Evolutionary conservation across 345 rosid genomes (phyloP).

Genomic region (Trapa incisa): DNA sequence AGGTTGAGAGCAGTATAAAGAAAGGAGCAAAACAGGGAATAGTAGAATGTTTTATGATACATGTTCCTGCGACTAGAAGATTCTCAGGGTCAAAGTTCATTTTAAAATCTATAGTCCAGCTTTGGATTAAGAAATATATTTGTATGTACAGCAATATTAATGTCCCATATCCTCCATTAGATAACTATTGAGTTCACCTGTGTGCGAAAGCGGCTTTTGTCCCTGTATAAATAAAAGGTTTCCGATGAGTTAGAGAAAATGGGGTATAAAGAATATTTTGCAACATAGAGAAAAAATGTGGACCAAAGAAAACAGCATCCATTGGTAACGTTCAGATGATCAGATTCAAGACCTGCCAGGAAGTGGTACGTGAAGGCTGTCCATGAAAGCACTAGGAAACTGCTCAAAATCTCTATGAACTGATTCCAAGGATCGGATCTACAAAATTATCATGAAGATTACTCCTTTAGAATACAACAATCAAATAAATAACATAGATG

Average conservation of each 20-base stretch:
- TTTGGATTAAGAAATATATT: background rate
- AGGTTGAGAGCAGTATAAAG: background rate
- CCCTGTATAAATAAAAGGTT: conserved; percentile 34
- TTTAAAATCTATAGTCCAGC: background rate
- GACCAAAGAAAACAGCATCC: background rate
- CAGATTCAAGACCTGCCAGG: conserved; percentile 28
- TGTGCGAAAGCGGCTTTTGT: conserved; percentile 22
- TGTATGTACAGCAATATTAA: background rate
- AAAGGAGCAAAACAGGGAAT: background rate
- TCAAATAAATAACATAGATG: background rate
- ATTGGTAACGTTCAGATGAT: background rate
- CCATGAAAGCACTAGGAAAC: conserved; percentile 80
- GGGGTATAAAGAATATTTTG: background rate
- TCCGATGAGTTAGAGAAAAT: background rate
- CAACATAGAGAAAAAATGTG: background rate
- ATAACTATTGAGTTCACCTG: conserved; percentile 26
- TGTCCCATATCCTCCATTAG: background rate
- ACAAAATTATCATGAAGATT: conserved; percentile 11
- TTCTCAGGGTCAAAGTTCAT: background rate
- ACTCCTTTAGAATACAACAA: background rate
- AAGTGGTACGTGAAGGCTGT: conserved; percentile 49
- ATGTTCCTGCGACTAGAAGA: background rate
- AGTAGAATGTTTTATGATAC: background rate
- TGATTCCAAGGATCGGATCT: conserved; percentile 91
- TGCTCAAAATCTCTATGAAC: conserved; percentile 75